Base-by-base conservation (phyloP, 371 early-diverging fungal species). In the Dinochytrium kinnereticum region DNA sequence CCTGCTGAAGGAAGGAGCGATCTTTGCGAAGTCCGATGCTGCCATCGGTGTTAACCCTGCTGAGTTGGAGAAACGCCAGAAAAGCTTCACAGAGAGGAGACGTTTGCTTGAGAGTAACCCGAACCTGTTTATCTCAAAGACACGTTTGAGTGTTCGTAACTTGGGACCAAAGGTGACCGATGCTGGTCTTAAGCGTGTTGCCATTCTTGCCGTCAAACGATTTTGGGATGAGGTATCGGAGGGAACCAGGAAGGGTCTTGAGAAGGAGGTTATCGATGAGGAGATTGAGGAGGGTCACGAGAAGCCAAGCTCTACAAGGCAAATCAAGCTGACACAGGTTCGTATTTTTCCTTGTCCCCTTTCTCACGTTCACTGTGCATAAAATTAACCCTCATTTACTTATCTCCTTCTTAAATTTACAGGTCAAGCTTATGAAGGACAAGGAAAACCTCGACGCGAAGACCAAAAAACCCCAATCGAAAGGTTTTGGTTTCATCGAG, bases 401-500 rank as follows among this genome's bases (percentile, higher is more conserved):
- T 44, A 21, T 64, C 1, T 50, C 50, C 39, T 57, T 38, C 64
- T 2, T 36, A 50, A 0, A 50, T 24, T 0, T 31, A n/a, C 68
- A 85, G 85, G 93, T 93, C 68, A 97, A 97, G 86, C 85, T 98
- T 64, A 84, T 96, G 31, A 86, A 92, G 64, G 88, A 87, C 76
- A 90, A 89, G 71, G 93, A 92, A 68, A 87, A 93, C 61, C 84
- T 93, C 26, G 96, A 96, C 77, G 75, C 87, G 2, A 76, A 74
- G 1, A 91, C 92, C 0, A 84, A 88, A 33, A 79, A 89, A 73
- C 78, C 86, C 3, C 87, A 91, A 51, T 93, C 93, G 71, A 93
- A 92, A 81, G 97, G 98, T 59, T 96, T 91, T 72, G 97, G 93
- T 36, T 98, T 98, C 86, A 84, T 97, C 80, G 97, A 98, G 81